Evolutionary conservation across 495 filamentous ascomycete species (phyloP), one percentile per base, ranked within the genome.

Genomic region (Xylaria intraflava): DNA sequence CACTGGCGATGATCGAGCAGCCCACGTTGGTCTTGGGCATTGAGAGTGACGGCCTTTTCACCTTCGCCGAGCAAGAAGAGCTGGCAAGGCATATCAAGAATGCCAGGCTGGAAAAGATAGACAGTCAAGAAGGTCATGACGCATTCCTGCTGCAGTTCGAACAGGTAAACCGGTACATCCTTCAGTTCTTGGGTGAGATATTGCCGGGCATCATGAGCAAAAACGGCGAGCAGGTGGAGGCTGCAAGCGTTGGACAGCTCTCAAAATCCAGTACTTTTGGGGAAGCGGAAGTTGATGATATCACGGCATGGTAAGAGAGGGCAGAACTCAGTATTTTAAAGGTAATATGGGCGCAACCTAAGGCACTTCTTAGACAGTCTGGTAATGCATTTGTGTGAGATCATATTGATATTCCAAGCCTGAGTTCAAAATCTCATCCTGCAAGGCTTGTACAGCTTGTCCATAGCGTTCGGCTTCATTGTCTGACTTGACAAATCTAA

Each of bases 81-180:
- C 67, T 98, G 31, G 93, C 91, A 1, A 81, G 82, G 11, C 83
- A 84, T 31, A 95, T 98, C 56, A 85, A 86, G 1, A 73, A 91
- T 55, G 84, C 86, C 0, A 74, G 83, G 23, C 70, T 98, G 23
- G 80, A 89, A 65, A 87, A 81, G 29, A 98, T 98, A 44, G 89
- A 96, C 60, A 90, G 85, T 56, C 86, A 89, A 2, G 93, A 98
- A 65, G 93, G 93, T 8, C 93, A 98, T 59, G 93, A 98, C 66
- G 93, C 93, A 1, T 98, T 98, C 69, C 72, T 98, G 57, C 72
- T 98, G 47, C 90, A 97, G 67, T 98, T 98, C 61, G 87, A 95
- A 71, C 92, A 97, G 73, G 93, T 97, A 52, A 98, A 98, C 67
- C 71, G 69, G 22, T 85, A 95, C 65, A 87, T 96, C 39, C 64